These are phyloP conservation scores for Oryza rufipogon DNA, from an alignment of 176 grass and related monocot species.

Conservation along the genomic window DNA sequence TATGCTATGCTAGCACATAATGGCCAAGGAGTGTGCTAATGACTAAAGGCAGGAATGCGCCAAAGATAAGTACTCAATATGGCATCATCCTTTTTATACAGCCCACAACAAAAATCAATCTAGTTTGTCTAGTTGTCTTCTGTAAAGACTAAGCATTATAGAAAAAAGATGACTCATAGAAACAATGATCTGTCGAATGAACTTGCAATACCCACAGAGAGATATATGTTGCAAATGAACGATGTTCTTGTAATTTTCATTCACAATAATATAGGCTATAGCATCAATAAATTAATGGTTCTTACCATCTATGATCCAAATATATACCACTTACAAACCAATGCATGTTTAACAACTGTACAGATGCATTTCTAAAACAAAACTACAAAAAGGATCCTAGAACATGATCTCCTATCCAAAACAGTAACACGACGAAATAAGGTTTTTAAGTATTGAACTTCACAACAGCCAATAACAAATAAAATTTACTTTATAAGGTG, in stretches of 20 bases:
- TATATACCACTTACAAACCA: slow-evolving; percentile 17
- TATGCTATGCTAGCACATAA: background rate
- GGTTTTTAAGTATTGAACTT: slow-evolving; percentile 4
- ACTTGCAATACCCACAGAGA: background rate
- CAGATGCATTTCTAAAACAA: slow-evolving; percentile 10
- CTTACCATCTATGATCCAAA: background rate
- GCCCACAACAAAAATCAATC: slow-evolving; percentile 26
- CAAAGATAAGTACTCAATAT: slow-evolving; percentile 4
- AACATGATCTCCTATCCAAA: slow-evolving; percentile 10
- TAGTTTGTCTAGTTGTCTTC: background rate
- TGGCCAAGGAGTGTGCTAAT: background rate
- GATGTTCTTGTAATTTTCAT: slow-evolving; percentile 13
- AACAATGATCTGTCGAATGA: background rate
- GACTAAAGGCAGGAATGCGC: slow-evolving; percentile 5
- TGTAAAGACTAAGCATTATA: slow-evolving; percentile 4
- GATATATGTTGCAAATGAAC: background rate
- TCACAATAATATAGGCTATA: slow-evolving; percentile 12
- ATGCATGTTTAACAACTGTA: background rate
- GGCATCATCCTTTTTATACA: slow-evolving; percentile 2
- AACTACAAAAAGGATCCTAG: slow-evolving; percentile 6
- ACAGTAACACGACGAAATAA: background rate
- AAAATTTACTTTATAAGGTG: background rate
- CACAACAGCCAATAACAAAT: background rate
- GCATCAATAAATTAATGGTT: background rate
- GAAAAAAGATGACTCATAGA: background rate